These are phyloP conservation scores for Cucurbita argyrosperma DNA, from an alignment of 306 rosid genomes.

Conservation along the genomic window DNA sequence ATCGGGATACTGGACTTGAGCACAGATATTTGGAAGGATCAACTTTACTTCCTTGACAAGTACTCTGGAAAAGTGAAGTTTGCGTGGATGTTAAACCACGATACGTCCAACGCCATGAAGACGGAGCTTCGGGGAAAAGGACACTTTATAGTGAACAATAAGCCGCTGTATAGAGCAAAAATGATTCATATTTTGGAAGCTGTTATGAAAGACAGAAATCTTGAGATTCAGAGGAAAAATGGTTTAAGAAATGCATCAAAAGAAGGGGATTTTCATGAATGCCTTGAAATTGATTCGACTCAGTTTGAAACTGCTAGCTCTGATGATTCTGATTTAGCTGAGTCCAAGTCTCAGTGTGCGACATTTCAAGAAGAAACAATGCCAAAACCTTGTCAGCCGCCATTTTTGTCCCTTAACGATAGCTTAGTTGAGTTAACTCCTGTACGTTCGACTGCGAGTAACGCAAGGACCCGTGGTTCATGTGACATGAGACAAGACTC, in stretches of 20 bases:
- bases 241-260: constrained; percentile 20
- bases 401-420: constrained; percentile 21
- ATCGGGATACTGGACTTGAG: constrained; percentile 81
- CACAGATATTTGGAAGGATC: constrained; percentile 98
- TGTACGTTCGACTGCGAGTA: constrained; percentile 21
- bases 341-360: constrained; percentile 20
- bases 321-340: constrained; percentile 68
- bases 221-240: constrained; percentile 45
- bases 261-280: constrained; percentile 59
- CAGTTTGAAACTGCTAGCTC: constrained; percentile 65
- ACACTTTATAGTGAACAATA: constrained; percentile 55
- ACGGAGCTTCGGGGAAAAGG: constrained; percentile 81
- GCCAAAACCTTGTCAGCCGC: constrained; percentile 20
- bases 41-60: constrained; percentile 65
- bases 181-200: constrained; percentile 74
- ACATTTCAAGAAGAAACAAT: constrained; percentile 20
- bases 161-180: constrained; percentile 74
- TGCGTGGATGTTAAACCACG: constrained; percentile 84
- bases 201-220: constrained; percentile 50
- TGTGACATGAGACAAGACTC: constrained; percentile 6
- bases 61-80: constrained; percentile 73
- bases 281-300: constrained; percentile 75
- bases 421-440: constrained; percentile 41
- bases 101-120: constrained; percentile 68
- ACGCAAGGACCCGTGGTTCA: constrained; percentile 12